A percentile compares a stretch with the other conserved stretches of the same genome.
phyloP scores from a whole-genome alignment of 2,329 filamentous ascomycete genomes.

The Zasmidium angulare region DNA sequence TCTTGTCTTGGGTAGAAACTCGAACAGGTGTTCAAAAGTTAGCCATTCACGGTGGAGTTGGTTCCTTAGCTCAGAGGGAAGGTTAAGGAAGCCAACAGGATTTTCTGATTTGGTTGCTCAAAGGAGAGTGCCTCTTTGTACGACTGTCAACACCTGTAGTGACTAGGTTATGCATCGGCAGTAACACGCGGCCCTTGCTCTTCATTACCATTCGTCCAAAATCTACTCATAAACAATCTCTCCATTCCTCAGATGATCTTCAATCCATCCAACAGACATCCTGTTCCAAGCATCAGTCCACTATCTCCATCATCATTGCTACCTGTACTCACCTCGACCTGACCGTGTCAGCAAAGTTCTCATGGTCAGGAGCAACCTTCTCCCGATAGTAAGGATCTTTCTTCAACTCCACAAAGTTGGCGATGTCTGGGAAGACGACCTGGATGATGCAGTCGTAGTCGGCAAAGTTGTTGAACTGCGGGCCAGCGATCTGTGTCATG shows the following conservation, averaged over 20 bases:
- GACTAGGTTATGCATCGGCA: too few species aligned
- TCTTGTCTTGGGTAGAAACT: background rate
- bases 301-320: too few species aligned
- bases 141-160: too few species aligned
- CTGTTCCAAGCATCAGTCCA: too few species aligned
- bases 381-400: background rate
- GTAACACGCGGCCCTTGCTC: too few species aligned
- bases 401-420: background rate
- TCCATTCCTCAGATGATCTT: too few species aligned
- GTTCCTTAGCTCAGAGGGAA: background rate
- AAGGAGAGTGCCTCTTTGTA: background rate
- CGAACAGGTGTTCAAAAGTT: background rate
- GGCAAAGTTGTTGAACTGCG: background rate
- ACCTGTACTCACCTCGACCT: background rate
- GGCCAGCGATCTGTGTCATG: background rate
- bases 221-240: too few species aligned
- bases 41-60: background rate
- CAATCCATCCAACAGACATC: too few species aligned
- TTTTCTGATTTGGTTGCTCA: background rate
- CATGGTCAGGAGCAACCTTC: background rate
- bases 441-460: background rate
- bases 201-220: too few species aligned
- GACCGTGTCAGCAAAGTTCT: background rate
- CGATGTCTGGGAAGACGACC: background rate
- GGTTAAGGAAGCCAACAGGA: background rate